These are phyloP conservation scores for Phytophthora brassicae DNA, from an alignment of 352 stramenopile genomes.

Conservation along the genomic window DNA sequence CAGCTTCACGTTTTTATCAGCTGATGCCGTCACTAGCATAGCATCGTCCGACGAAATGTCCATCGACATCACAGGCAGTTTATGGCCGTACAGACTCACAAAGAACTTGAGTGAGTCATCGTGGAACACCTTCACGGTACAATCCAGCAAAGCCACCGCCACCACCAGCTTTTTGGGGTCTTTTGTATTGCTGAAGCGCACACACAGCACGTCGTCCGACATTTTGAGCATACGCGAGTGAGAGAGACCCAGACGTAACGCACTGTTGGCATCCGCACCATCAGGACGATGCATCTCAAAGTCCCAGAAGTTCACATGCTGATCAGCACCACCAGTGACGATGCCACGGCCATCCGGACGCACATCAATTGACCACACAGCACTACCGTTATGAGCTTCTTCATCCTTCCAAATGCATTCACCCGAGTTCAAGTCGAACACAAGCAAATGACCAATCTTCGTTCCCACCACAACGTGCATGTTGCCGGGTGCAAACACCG, in stretches of 20 bases:
- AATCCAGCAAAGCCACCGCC: constrained; percentile 93
- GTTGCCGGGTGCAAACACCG: constrained; percentile 95
- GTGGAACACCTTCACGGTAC: constrained; percentile 99
- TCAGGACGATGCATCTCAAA: constrained; percentile 89
- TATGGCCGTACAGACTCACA: constrained; percentile 98
- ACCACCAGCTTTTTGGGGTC: constrained; percentile 88
- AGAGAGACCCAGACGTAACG: constrained; percentile 90
- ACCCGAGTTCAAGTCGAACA: constrained; percentile 95
- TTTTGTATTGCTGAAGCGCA: constrained; percentile 95
- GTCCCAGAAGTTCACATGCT: constrained; percentile 99
- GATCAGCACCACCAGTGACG: constrained; percentile 96
- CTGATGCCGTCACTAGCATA: constrained; percentile 96
- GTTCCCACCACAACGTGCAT: constrained; percentile 97
- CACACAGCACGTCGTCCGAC: constrained; percentile 97
- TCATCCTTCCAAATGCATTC: constrained; percentile 92
- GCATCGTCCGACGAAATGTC: constrained; percentile 97
- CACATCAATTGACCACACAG: constrained; percentile 97
- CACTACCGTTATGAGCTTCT: constrained; percentile 89
- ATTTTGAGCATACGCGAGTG: constrained; percentile 98
- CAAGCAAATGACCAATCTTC: constrained; percentile 93
- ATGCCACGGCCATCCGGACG: constrained; percentile 90
- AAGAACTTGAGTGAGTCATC: constrained; percentile 99
- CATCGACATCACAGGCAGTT: constrained; percentile 97
- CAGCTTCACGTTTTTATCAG: constrained; percentile 99
- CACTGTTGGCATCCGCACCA: constrained; percentile 36